Conservation (phyloP, 805 yeast genomes). For the Kuraishia floccosa region DNA sequence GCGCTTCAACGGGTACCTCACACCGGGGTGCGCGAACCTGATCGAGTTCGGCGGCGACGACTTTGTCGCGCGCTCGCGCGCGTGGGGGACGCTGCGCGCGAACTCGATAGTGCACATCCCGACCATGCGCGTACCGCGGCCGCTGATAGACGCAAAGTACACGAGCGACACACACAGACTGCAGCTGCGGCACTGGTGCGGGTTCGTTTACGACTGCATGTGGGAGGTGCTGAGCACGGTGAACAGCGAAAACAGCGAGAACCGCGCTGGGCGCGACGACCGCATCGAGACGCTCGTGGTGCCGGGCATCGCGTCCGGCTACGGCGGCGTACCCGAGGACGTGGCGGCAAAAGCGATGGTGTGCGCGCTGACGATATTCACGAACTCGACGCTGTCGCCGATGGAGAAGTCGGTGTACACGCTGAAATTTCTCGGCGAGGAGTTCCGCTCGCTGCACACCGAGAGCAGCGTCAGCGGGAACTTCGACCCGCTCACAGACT, state of each 20-base stretch:
- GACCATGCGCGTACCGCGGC: constrained; percentile 26
- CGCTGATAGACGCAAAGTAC: constrained; percentile 2
- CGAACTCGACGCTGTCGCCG: constrained; percentile 5
- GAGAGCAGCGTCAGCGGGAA: constrained; percentile 4
- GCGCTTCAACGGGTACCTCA: constrained; percentile 18
- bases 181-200: constrained; percentile 5
- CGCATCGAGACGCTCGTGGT: constrained; percentile 15
- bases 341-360: constrained; percentile 23
- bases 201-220: constrained; percentile 22
- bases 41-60: constrained; percentile 14
- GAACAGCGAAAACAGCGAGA: constrained; percentile 3
- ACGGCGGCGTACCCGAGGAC: constrained; percentile 19
- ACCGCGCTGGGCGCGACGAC: constrained; percentile 7
- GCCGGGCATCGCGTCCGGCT: constrained; percentile 30
- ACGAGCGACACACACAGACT: neutral
- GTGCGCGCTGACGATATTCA: constrained; percentile 19
- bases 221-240: constrained; percentile 22
- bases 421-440: constrained; percentile 14
- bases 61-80: constrained; percentile 11
- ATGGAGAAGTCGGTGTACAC: constrained; percentile 12
- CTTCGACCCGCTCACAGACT: neutral
- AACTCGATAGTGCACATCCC: constrained; percentile 23
- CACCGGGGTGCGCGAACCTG: constrained; percentile 17
- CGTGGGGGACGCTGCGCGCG: constrained; percentile 17
- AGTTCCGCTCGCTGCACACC: constrained; percentile 6